phyloP scores from a whole-genome alignment of 2,329 filamentous ascomycete genomes.

The Colletotrichum tabaci region DNA sequence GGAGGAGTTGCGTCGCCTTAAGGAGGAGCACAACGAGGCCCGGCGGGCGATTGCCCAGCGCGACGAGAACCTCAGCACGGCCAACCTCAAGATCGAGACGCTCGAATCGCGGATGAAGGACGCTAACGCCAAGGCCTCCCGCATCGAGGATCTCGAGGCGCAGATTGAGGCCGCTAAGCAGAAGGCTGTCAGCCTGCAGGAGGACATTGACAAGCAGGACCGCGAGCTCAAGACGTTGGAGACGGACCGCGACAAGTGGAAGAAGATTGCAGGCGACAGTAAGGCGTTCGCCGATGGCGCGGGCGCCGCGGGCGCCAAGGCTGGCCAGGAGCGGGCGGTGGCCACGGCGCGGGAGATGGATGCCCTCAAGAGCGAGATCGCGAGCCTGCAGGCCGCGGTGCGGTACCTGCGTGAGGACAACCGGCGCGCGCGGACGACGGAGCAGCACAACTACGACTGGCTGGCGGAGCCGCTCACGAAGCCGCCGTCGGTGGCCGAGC shows the following conservation, averaged over 20 bases:
- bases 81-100: slow-evolving; percentile 93
- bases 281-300: slow-evolving; percentile 67
- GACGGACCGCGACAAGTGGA: slow-evolving; percentile 78
- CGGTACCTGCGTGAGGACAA: slow-evolving; percentile 79
- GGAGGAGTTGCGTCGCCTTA: slow-evolving; percentile 85
- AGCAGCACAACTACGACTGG: slow-evolving; percentile 73
- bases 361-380: slow-evolving; percentile 77
- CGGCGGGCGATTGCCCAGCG: slow-evolving; percentile 79
- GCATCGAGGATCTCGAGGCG: slow-evolving; percentile 76
- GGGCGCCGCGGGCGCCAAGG: slow-evolving; percentile 66
- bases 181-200: slow-evolving; percentile 67
- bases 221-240: slow-evolving; percentile 76
- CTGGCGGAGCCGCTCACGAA: slow-evolving; percentile 72
- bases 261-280: slow-evolving; percentile 77
- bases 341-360: slow-evolving; percentile 82
- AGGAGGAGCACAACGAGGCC: slow-evolving; percentile 84
- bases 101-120: slow-evolving; percentile 90
- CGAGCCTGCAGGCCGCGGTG: slow-evolving; percentile 74
- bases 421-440: slow-evolving; percentile 70
- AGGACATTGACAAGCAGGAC: slow-evolving; percentile 77
- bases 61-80: slow-evolving; percentile 88
- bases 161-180: slow-evolving; percentile 69
- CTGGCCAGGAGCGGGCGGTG: slow-evolving; percentile 76
- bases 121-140: slow-evolving; percentile 81
- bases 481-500: slow-evolving; percentile 60